A percentile compares a stretch with the other conserved stretches of the same genome.
phyloP scores from a whole-genome alignment of 495 filamentous ascomycete species.

The Penicillium bialowiezense region DNA sequence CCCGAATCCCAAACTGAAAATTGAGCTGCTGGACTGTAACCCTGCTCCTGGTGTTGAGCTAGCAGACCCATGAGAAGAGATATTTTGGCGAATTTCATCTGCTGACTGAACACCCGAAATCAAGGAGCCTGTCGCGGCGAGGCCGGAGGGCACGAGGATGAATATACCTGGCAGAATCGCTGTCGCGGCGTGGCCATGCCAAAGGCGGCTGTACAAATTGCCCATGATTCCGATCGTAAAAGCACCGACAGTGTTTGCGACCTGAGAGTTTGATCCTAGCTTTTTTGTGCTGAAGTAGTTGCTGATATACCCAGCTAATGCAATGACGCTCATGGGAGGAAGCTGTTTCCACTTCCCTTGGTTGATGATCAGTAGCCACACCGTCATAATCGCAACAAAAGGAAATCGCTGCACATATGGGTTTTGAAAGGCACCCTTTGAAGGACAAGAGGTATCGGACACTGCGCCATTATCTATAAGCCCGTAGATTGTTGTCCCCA shows the following conservation, averaged over 20 bases:
- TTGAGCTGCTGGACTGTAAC: constrained; percentile 15
- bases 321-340: constrained; percentile 78
- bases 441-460: constrained; percentile 61
- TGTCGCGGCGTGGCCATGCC: constrained; percentile 78
- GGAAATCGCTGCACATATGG: constrained; percentile 47
- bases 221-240: constrained; percentile 78
- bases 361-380: constrained; percentile 79
- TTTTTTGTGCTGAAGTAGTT: constrained; percentile 71
- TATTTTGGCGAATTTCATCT: constrained; percentile 62
- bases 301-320: constrained; percentile 74
- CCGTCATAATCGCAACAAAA: constrained; percentile 38
- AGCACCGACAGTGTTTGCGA: constrained; percentile 79
- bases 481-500: constrained; percentile 85
- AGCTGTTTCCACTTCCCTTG: constrained; percentile 85
- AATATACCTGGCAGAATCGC: constrained; percentile 88
- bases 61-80: constrained; percentile 20
- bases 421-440: constrained; percentile 32
- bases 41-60: constrained; percentile 15
- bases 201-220: constrained; percentile 76
- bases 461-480: constrained; percentile 70
- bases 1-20: constrained; percentile 32
- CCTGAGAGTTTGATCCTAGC: constrained; percentile 73
- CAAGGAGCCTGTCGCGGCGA: constrained; percentile 76
- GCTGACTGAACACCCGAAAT: constrained; percentile 75
- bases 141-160: constrained; percentile 81